A percentile compares a stretch with the other conserved stretches of the same genome.
These are phyloP conservation scores for Linanthus parryae DNA, from an alignment of 148 eudicot species.

Conservation along the genomic window DNA sequence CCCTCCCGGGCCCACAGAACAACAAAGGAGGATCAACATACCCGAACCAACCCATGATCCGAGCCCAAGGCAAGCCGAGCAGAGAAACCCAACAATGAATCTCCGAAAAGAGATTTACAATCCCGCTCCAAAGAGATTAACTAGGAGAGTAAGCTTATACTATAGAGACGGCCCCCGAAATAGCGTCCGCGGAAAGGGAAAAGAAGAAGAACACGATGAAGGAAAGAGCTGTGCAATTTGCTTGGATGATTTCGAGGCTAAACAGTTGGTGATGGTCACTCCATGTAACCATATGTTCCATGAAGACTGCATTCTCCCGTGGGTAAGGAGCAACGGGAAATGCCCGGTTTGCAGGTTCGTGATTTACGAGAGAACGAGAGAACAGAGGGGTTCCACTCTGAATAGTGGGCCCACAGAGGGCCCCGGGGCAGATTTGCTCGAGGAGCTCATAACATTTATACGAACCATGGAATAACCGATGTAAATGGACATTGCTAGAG, in stretches of 20 bases:
- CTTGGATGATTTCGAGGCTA: slow-evolving; percentile 67
- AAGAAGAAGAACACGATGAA: slow-evolving; percentile 23
- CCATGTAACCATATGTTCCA: slow-evolving; percentile 90
- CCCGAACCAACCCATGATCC: slow-evolving; percentile 22
- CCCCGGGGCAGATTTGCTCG: no score
- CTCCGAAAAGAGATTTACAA: slow-evolving; percentile 55
- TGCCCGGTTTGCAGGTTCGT: slow-evolving; percentile 71
- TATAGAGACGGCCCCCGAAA: slow-evolving; percentile 21
- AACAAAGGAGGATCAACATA: neutral
- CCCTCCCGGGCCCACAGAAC: slow-evolving; percentile 5
- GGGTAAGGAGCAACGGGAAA: slow-evolving; percentile 66
- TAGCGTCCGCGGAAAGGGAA: neutral
- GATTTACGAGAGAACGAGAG: slow-evolving; percentile 19
- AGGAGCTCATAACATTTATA: no score
- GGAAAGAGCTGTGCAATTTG: slow-evolving; percentile 63
- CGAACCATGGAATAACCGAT: no score
- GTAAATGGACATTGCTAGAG: no score
- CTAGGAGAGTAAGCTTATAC: slow-evolving; percentile 40
- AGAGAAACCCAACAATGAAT: slow-evolving; percentile 32
- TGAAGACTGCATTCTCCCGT: slow-evolving; percentile 87
- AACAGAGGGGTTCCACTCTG: no score
- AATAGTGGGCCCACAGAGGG: no score
- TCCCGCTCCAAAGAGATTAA: slow-evolving; percentile 33
- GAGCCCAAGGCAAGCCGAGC: slow-evolving; percentile 38
- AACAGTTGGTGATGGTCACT: slow-evolving; percentile 44